Conservation (phyloP, 441 rosid species). For the Sinapis alba region DNA sequence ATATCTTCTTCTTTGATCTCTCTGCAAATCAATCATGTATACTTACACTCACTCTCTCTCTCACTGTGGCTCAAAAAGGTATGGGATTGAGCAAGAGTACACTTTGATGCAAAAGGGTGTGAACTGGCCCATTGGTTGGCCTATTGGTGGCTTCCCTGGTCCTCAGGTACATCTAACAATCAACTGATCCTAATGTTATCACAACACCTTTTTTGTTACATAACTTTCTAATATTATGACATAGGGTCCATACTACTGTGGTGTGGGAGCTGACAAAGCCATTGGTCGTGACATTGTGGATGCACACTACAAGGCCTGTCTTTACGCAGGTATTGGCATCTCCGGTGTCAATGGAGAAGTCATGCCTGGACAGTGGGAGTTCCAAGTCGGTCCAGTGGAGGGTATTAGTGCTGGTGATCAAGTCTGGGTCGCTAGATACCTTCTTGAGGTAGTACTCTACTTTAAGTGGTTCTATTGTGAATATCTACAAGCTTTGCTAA, state of each 20-base stretch:
- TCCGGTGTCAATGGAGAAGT: constrained; percentile 83
- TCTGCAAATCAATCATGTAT: too few relatives aligned
- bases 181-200: too few relatives aligned
- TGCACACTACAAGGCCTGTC: constrained; percentile 66
- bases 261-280: constrained; percentile 72
- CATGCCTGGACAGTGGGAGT: constrained; percentile 17
- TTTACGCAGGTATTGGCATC: constrained; percentile 71
- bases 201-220: too few relatives aligned
- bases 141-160: background rate
- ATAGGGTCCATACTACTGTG: constrained; percentile 48
- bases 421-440: constrained; percentile 46
- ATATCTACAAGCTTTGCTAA: too few relatives aligned
- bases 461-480: too few relatives aligned
- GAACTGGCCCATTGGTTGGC: background rate
- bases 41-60: too few relatives aligned
- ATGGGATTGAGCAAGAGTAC: constrained; percentile 77
- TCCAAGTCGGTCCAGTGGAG: too few relatives aligned
- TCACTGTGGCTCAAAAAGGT: constrained; percentile 31
- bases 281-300: constrained; percentile 58
- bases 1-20: background rate
- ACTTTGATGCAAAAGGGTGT: constrained; percentile 57
- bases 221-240: too few relatives aligned
- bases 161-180: background rate
- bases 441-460: constrained; percentile 52
- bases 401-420: too few relatives aligned